phyloP scores from a whole-genome alignment of 805 yeast genomes.

The Nakazawaea siamensis region DNA sequence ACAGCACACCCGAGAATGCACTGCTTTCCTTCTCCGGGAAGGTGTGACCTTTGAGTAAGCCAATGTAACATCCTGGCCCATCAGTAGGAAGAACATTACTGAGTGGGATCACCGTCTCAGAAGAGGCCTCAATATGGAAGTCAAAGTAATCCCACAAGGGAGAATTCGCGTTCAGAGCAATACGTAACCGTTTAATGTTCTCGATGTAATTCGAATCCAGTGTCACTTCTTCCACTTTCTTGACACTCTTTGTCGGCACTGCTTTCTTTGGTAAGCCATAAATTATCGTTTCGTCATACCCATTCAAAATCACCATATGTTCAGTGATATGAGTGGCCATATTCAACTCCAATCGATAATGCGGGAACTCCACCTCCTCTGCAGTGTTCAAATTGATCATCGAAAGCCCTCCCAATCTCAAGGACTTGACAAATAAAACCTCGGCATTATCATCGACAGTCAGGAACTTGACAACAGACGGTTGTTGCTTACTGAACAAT shows the following conservation, averaged over 20 bases:
- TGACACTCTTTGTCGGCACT: background rate
- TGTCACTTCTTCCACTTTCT: background rate
- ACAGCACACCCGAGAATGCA: constrained; percentile 4
- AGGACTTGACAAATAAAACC: constrained; percentile 9
- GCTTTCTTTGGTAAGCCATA: constrained; percentile 8
- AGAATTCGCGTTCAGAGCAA: background rate
- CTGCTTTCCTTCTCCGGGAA: constrained; percentile 3
- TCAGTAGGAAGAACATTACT: constrained; percentile 6
- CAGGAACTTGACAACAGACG: constrained; percentile 10
- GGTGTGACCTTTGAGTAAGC: constrained; percentile 7
- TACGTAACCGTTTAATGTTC: constrained; percentile 1
- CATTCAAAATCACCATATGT: constrained; percentile 5
- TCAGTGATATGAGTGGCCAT: constrained; percentile 7
- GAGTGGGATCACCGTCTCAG: constrained; percentile 2
- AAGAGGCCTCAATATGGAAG: constrained; percentile 4
- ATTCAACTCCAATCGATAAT: constrained; percentile 8
- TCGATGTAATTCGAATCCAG: constrained; percentile 2
- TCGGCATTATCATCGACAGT: constrained; percentile 8
- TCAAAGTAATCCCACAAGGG: constrained; percentile 11
- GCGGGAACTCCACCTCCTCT: constrained; percentile 10
- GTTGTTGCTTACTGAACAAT: constrained; percentile 6
- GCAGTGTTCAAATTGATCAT: constrained; percentile 9
- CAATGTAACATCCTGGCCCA: constrained; percentile 8
- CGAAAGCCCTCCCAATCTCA: constrained; percentile 10
- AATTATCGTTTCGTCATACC: constrained; percentile 7